These are phyloP conservation scores for Tylopilus plumbeoviolaceoides DNA, from an alignment of 768 basidiomycete species.

Conservation along the genomic window DNA sequence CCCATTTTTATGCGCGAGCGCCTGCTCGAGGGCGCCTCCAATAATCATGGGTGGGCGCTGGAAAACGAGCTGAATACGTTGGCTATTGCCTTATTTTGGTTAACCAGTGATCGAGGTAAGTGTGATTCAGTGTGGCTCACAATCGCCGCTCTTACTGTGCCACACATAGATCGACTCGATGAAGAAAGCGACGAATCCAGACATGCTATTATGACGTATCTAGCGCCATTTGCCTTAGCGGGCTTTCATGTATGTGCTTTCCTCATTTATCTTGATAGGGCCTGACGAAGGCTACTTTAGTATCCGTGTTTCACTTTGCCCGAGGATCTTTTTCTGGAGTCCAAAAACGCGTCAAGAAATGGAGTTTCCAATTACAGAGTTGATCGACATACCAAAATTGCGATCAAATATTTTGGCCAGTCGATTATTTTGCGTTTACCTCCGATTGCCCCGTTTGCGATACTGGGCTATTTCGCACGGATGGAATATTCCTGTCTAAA, in stretches of 20 bases:
- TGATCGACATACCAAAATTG: slow-evolving; percentile 27
- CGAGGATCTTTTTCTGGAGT: slow-evolving; percentile 31
- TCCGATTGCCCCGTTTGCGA: slow-evolving; percentile 43
- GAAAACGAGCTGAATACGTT: slow-evolving; percentile 43
- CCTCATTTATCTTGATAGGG: neutral
- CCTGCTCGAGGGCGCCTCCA: slow-evolving; percentile 35
- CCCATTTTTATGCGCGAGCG: slow-evolving; percentile 36
- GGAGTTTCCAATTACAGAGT: slow-evolving; percentile 24
- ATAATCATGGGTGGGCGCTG: slow-evolving; percentile 47
- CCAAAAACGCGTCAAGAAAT: slow-evolving; percentile 10
- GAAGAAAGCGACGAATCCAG: slow-evolving; percentile 34
- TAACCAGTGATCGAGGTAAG: slow-evolving; percentile 34
- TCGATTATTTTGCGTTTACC: slow-evolving; percentile 35
- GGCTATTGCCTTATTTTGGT: slow-evolving; percentile 47
- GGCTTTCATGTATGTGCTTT: slow-evolving; percentile 43
- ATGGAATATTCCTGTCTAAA: slow-evolving; percentile 32
- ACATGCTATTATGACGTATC: slow-evolving; percentile 32
- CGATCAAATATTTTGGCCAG: slow-evolving; percentile 43
- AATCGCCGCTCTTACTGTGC: neutral
- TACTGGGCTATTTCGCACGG: slow-evolving; percentile 45
- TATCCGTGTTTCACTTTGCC: slow-evolving; percentile 39
- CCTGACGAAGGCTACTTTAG: slow-evolving; percentile 15
- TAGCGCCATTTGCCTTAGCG: slow-evolving; percentile 46
- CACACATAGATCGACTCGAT: slow-evolving; percentile 17
- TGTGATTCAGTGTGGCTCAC: neutral